phyloP scores from a whole-genome alignment of 148 eudicot species.

The Polygonum aviculare region DNA sequence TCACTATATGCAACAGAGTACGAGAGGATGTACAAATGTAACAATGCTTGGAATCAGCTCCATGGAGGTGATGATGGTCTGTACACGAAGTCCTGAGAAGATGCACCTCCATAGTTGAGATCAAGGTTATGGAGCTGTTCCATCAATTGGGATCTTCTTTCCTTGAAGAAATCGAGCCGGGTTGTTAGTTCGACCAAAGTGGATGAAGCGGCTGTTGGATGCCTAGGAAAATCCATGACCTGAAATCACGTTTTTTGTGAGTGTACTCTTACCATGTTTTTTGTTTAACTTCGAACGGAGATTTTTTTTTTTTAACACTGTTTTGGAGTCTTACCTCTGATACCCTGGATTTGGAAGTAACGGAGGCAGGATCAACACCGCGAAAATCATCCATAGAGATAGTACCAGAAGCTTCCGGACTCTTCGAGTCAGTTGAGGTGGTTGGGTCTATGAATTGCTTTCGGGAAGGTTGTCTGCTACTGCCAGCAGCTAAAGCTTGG shows the following conservation, averaged over 20 bases:
- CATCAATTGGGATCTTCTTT: constrained; percentile 93
- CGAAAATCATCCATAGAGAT: constrained; percentile 51
- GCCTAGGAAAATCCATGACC: constrained; percentile 66
- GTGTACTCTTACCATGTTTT: background rate
- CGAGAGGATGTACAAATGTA: constrained; percentile 8
- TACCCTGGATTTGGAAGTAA: constrained; percentile 54
- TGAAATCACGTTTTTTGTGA: constrained; percentile 13
- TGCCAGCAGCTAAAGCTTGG: constrained; percentile 43
- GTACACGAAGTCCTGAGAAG: constrained; percentile 59
- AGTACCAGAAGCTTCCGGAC: constrained; percentile 49
- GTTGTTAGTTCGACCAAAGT: constrained; percentile 87
- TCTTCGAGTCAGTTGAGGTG: constrained; percentile 53
- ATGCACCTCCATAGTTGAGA: constrained; percentile 36
- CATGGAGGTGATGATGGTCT: constrained; percentile 79
- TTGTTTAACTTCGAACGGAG: background rate
- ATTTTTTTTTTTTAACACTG: background rate
- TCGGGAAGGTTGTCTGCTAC: constrained; percentile 45
- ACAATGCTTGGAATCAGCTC: constrained; percentile 38
- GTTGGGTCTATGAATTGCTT: constrained; percentile 48
- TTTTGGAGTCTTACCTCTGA: constrained; percentile 40
- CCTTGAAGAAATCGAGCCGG: constrained; percentile 98
- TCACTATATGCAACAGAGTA: constrained; percentile 10
- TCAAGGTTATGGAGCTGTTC: constrained; percentile 95
- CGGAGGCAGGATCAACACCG: constrained; percentile 60
- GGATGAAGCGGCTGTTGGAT: constrained; percentile 63